Base-by-base conservation (phyloP, 768 basidiomycete species). In the Serendipita sp. region DNA sequence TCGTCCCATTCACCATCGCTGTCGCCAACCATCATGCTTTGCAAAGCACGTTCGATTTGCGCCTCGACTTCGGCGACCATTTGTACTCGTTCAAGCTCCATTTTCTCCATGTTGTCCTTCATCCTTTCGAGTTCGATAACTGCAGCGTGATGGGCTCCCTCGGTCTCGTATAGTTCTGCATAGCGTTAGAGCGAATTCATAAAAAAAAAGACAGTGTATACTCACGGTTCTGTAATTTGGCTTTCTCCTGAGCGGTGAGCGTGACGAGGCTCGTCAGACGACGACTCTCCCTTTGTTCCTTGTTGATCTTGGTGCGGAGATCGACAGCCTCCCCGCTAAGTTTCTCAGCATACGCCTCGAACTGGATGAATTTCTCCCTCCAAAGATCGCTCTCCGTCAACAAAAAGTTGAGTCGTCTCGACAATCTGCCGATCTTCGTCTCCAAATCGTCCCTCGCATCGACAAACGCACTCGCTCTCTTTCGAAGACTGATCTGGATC, bases 11-110 rank as follows among this genome's bases (percentile, higher is more conserved):
- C 87, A 62, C 82, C 83, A 63, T 87, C 77, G 67, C 85, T 87
- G 65, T 90, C 85, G 29, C 85, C 84, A 53, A 71, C 64, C 44
- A 69, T 52, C 88, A 92, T 91, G 29, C 87, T 87, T 31, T 82
- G 85, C 60, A 92, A 78, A 0, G 91, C 90, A 64, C 86, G 80
- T 73, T 91, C 90, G 69, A 92, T 92, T 75, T 92, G 90, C 31
- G 87, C 87, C 71, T 92, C 90, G 27, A 92, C 89, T 74, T 92
- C 90, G n/a, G 88, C 88, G 45, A 92, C 85, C 90, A 91, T 89
- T 70, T 86, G 86, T 62, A 85, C 82, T 66, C 90, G 87, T 74
- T 88, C 91, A 69, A 82, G 76, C 71, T 92, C 90, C 89, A 92
- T 91, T 70, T 75, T 82, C 48, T 90, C 88, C 88, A 92, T 92